Conservation (phyloP, 768 basidiomycete species). For the Amyloporia xantha region DNA sequence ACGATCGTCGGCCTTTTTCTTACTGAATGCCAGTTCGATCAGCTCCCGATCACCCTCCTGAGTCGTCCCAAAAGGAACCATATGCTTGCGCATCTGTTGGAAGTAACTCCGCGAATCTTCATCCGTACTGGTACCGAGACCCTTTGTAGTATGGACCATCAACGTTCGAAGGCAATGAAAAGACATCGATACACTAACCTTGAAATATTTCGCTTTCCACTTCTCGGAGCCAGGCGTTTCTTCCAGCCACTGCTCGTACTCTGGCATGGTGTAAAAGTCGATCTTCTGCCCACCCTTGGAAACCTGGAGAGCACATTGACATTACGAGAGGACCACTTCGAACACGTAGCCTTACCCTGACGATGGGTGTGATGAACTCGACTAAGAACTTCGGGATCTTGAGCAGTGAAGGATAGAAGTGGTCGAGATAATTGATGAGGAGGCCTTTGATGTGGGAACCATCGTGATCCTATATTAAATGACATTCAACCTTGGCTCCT, state of each 20-base stretch:
- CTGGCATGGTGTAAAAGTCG: slow-evolving; percentile 96
- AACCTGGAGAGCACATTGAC: slow-evolving; percentile 36
- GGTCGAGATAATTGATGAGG: slow-evolving; percentile 95
- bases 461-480: slow-evolving; percentile 87
- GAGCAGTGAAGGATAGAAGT: slow-evolving; percentile 92
- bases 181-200: slow-evolving; percentile 60
- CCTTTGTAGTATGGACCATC: slow-evolving; percentile 49
- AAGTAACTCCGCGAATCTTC: slow-evolving; percentile 92
- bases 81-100: slow-evolving; percentile 84
- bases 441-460: slow-evolving; percentile 99
- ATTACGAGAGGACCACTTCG: not conserved
- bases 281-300: slow-evolving; percentile 71
- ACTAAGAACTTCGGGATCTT: slow-evolving; percentile 89
- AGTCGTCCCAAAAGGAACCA: slow-evolving; percentile 83
- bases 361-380: slow-evolving; percentile 98
- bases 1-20: slow-evolving; percentile 97
- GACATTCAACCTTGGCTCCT: not conserved
- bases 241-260: slow-evolving; percentile 91
- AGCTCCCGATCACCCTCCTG: slow-evolving; percentile 79
- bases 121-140: slow-evolving; percentile 90
- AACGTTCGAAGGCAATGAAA: not conserved
- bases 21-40: slow-evolving; percentile 98
- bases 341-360: slow-evolving; percentile 49
- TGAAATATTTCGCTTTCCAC: slow-evolving; percentile 96
- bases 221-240: slow-evolving; percentile 66